Evolutionary conservation across 2,329 filamentous ascomycete species (phyloP), one percentile per base, ranked within the genome.

Genomic region (Metarhizium guizhouense): DNA sequence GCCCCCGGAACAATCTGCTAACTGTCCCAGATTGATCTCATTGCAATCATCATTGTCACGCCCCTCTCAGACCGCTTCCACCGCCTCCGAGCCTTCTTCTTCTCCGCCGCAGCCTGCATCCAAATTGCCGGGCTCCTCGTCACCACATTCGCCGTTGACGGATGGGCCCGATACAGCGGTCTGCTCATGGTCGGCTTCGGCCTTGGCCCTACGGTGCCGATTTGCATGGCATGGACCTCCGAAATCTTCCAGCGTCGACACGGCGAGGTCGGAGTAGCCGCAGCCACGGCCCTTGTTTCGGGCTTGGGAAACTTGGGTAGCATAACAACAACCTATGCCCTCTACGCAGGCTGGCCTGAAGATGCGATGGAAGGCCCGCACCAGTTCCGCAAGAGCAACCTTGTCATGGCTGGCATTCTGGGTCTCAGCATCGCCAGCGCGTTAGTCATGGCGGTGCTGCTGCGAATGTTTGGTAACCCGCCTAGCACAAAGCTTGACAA

Each of bases 151-250:
- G 86, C 87, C 5, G 66, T 73, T 40, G 83, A 85, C 62, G 83
- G 86, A 42, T 96, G 90, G 90, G 85, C 88, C 2, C 84, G 90
- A 47, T 96, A 96, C 67, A 89, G 88, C 51, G 91, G 91, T 4
- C 81, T 96, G n/a, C 75, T 96, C 52, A 86, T 96, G 73, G 87
- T 96, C 40, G 91, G 91, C 4, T 95, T 95, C 65, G 91, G 91
- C 0, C 84, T 96, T 2, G 91, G 91, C 1, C 91, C 91, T 3
- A 95, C 91, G 0, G 90, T 95, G 1, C 91, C 91, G 11, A 93
- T 93, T 65, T 93, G 88, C 69, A 96, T 96, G 91, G 87, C 90
- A 40, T 95, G 91, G 91, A 90, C 88, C 36, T 89, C 85, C 59
- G 88, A 95, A 71, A 87, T 95, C 65, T 96, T 96, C 76, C 90